Percentiles rank a stretch among this genome's conserved stretches.
Evolutionary conservation across 78 protist genomes (phyloP).

Genomic region (Dictyostelium discoideum): DNA sequence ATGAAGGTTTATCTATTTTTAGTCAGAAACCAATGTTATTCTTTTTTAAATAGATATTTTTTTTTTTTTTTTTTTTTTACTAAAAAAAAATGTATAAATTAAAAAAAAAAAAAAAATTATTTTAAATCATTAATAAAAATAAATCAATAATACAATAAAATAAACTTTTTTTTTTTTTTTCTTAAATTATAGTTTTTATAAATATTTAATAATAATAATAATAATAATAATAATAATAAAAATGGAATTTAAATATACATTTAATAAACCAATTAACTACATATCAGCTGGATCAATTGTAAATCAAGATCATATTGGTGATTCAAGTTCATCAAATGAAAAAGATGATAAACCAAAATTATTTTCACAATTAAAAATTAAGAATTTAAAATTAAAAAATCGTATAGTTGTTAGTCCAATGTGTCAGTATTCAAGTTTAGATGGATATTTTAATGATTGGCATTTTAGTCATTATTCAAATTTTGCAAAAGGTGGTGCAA

Average conservation of each 20-base stretch:
- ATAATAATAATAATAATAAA: background rate
- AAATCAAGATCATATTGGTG: background rate
- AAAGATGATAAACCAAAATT: background rate
- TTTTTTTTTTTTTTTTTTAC: too few species aligned
- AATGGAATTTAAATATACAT: background rate
- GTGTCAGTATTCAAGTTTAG: conserved; percentile 9
- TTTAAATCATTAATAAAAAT: background rate
- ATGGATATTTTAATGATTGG: conserved; percentile 66
- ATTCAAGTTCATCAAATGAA: background rate
- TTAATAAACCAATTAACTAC: background rate
- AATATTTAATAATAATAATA: too few species aligned
- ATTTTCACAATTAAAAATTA: conserved; percentile 14
- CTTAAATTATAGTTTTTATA: background rate
- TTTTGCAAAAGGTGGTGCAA: conserved; percentile 62
- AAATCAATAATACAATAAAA: background rate
- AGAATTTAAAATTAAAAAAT: conserved; percentile 29
- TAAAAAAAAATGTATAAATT: background rate
- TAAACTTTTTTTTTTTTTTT: background rate
- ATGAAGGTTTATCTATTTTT: background rate
- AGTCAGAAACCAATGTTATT: background rate
- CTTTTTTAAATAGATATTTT: background rate
- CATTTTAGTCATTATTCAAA: conserved; percentile 37
- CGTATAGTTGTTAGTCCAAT: conserved; percentile 57
- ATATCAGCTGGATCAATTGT: background rate
- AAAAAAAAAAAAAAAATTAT: too few species aligned